These are phyloP conservation scores for Geranium incanum DNA, from an alignment of 441 rosid genomes.

Conservation along the genomic window DNA sequence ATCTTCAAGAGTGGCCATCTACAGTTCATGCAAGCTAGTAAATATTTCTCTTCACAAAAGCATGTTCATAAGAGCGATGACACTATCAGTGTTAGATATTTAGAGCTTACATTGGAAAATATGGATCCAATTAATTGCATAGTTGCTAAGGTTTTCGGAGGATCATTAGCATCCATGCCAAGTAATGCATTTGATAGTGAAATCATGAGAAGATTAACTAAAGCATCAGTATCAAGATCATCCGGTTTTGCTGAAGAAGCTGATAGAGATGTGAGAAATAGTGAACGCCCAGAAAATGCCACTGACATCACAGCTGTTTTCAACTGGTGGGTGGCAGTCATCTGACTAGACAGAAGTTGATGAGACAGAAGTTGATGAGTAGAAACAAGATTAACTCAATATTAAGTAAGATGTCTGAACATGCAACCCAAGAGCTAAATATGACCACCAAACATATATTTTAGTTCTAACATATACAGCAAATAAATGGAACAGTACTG, in stretches of 20 bases:
- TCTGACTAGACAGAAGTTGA: slow-evolving; percentile 64
- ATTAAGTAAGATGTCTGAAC: slow-evolving; percentile 11
- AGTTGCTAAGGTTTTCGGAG: slow-evolving; percentile 96
- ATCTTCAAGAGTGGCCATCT: slow-evolving; percentile 89
- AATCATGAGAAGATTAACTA: slow-evolving; percentile 64
- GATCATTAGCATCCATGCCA: slow-evolving; percentile 99
- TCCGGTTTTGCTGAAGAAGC: slow-evolving; percentile 40
- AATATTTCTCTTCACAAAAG: neutral
- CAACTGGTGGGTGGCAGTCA: slow-evolving; percentile 99
- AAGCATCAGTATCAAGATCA: slow-evolving; percentile 44
- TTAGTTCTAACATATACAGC: slow-evolving; percentile 11
- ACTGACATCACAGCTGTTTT: slow-evolving; percentile 94
- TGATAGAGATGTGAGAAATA: slow-evolving; percentile 67
- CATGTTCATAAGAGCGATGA: slow-evolving; percentile 10
- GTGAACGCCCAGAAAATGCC: slow-evolving; percentile 93
- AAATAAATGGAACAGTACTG: slow-evolving; percentile 36
- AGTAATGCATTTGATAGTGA: slow-evolving; percentile 90
- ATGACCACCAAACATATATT: slow-evolving; percentile 14
- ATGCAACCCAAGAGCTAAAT: slow-evolving; percentile 2
- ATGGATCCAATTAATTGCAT: slow-evolving; percentile 97
- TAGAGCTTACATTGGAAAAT: slow-evolving; percentile 86
- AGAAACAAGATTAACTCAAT: slow-evolving; percentile 23
- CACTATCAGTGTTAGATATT: slow-evolving; percentile 11
- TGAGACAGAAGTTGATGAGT: slow-evolving; percentile 34
- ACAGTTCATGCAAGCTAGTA: slow-evolving; percentile 25